Conservation (phyloP, 2,329 filamentous ascomycete genomes). For the Aureobasidium sp. region DNA sequence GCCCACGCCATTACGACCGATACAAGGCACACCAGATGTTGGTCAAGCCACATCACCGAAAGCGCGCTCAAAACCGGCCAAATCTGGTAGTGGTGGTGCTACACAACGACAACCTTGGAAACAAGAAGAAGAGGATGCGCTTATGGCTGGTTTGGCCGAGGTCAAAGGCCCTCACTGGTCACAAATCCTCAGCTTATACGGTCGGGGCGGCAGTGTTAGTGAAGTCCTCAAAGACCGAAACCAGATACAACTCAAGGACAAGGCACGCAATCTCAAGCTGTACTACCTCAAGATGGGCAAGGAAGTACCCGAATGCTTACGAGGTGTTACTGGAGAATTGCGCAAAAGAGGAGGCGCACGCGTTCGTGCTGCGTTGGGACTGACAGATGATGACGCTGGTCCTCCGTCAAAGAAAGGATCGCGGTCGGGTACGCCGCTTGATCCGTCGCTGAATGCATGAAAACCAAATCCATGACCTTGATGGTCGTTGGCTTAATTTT, state of each 20-base stretch:
- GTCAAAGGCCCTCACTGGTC: conserved; percentile 92
- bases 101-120: conserved; percentile 66
- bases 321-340: conserved; percentile 81
- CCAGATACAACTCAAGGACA: conserved; percentile 88
- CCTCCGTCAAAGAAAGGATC: not conserved
- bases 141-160: conserved; percentile 81
- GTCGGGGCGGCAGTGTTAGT: conserved; percentile 68
- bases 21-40: conserved; percentile 19
- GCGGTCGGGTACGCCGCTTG: conserved; percentile 6
- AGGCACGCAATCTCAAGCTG: conserved; percentile 80
- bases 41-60: conserved; percentile 24
- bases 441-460: conserved; percentile 1
- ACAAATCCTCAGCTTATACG: conserved; percentile 80
- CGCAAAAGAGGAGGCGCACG: conserved; percentile 54
- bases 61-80: conserved; percentile 47
- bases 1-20: conserved; percentile 19
- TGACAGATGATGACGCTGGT: conserved; percentile 18
- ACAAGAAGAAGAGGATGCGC: conserved; percentile 78
- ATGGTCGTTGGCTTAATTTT: no score
- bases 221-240: conserved; percentile 82
- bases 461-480: not conserved
- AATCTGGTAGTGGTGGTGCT: not conserved
- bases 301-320: conserved; percentile 81
- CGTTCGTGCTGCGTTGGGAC: conserved; percentile 28
- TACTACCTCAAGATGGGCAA: conserved; percentile 89